phyloP scores from a whole-genome alignment of 176 grass and related monocot species.

The Poa annua region DNA sequence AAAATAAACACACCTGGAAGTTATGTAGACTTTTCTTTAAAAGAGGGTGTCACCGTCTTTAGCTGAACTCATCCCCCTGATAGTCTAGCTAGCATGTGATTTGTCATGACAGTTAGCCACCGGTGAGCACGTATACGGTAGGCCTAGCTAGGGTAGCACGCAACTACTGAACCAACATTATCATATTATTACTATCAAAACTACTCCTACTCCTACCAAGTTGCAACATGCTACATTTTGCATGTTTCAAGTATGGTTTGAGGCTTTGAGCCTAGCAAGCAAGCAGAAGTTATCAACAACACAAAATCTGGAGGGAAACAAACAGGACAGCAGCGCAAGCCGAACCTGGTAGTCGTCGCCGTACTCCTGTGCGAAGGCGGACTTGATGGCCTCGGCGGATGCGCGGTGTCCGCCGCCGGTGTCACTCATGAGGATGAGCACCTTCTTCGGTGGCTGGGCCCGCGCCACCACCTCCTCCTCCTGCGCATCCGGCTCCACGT shows the following conservation, averaged over 20 bases:
- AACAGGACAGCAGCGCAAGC: background rate
- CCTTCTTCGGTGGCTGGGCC: conserved; percentile 73
- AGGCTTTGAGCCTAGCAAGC: background rate
- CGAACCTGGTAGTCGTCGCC: conserved; percentile 84
- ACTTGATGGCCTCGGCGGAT: conserved; percentile 91
- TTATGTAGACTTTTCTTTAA: background rate
- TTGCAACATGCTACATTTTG: background rate
- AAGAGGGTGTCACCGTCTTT: background rate
- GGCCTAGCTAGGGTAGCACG: background rate
- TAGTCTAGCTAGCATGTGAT: background rate
- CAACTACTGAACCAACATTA: conserved; percentile 3
- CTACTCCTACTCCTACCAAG: background rate
- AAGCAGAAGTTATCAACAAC: background rate
- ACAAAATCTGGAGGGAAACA: background rate
- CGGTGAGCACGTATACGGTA: background rate
- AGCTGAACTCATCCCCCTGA: background rate
- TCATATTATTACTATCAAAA: conserved; percentile 10
- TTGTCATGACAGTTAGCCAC: background rate
- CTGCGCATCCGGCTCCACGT: conserved; percentile 12
- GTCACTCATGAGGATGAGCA: conserved; percentile 97
- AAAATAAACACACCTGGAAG: background rate
- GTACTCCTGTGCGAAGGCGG: conserved; percentile 79
- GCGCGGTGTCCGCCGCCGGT: conserved; percentile 93
- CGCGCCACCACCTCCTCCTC: conserved; percentile 52
- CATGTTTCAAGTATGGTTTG: background rate